Evolutionary conservation across 257 asterid species (phyloP).

Genomic region (Solanum ossicruentum): DNA sequence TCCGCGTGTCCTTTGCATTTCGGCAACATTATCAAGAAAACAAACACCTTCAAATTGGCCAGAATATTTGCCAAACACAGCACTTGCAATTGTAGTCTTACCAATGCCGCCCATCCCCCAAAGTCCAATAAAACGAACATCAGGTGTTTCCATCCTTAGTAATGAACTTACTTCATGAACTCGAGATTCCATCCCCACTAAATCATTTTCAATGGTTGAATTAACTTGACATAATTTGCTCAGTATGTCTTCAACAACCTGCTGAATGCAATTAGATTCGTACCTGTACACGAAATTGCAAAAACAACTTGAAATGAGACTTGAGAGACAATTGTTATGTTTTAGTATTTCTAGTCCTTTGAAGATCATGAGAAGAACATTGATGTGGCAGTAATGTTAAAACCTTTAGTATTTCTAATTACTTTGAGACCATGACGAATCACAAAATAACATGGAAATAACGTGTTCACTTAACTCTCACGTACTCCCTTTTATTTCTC

Average conservation of each 20-base stretch:
- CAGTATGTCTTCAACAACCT: not conserved
- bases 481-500: not conserved
- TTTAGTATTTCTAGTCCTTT: not conserved
- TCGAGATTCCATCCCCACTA: conserved; percentile 5
- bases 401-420: not conserved
- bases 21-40: not conserved
- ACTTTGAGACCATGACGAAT: not conserved
- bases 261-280: not conserved
- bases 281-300: not conserved
- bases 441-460: not conserved
- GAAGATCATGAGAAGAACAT: not conserved
- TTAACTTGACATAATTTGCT: not conserved
- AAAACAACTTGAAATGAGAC: not conserved
- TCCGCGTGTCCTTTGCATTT: not conserved
- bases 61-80: not conserved
- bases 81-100: conserved; percentile 7
- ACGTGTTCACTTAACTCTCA: not conserved
- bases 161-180: not conserved
- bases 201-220: not conserved
- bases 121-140: conserved; percentile 1
- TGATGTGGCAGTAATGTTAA: not conserved
- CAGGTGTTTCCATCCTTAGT: not conserved
- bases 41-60: not conserved
- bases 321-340: not conserved
- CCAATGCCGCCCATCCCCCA: conserved; percentile 12